Conservation (phyloP, 164 flowering plant species). For the Buxus sempervirens region DNA sequence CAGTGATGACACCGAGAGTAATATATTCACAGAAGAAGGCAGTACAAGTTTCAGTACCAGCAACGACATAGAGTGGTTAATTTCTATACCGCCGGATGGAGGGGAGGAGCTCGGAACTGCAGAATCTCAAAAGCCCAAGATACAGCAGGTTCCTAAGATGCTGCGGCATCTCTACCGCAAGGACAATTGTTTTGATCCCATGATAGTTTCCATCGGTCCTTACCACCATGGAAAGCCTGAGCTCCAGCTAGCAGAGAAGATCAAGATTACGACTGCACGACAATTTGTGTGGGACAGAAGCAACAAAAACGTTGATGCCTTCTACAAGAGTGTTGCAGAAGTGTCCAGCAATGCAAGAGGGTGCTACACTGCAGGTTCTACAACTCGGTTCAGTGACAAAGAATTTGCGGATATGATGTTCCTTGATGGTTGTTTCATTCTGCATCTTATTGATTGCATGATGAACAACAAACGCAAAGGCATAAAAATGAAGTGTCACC, state of each 20-base stretch:
- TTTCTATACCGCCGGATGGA: too few relatives aligned
- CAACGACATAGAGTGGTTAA: too few relatives aligned
- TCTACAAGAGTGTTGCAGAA: neutral
- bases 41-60: too few relatives aligned
- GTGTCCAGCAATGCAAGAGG: neutral
- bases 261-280: conserved; percentile 8
- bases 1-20: too few relatives aligned
- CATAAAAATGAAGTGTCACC: neutral
- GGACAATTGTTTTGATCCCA: conserved; percentile 8
- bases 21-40: too few relatives aligned
- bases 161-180: neutral
- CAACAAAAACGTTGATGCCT: too few relatives aligned
- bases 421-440: conserved; percentile 22
- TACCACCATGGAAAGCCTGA: conserved; percentile 13
- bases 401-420: conserved; percentile 18
- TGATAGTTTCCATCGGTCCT: conserved; percentile 19
- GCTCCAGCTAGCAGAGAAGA: conserved; percentile 2
- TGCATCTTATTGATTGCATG: conserved; percentile 4
- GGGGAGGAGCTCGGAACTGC: too few relatives aligned
- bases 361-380: neutral
- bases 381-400: neutral
- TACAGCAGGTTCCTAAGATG: conserved; percentile 5
- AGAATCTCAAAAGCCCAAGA: neutral
- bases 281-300: neutral
- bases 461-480: neutral